Base-by-base conservation (phyloP, 1,284 basidiomycete genomes). In the Kwoniella shivajii region DNA sequence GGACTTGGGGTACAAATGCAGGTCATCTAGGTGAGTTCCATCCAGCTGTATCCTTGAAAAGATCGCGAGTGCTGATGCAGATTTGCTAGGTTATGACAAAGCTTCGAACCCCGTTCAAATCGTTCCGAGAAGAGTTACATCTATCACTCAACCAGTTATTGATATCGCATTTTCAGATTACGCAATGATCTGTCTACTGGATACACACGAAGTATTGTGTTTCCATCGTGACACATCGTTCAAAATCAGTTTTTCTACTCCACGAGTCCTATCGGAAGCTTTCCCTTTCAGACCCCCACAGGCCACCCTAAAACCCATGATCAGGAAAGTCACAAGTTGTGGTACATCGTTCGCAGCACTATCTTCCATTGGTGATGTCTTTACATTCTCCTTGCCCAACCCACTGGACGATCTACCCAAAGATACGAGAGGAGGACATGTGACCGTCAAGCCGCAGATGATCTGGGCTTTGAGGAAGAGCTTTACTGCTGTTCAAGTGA, bases 1-100 rank as follows among this genome's bases (percentile, higher is more conserved):
- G 86, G 78, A 96, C 94, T 0, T 99, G 94, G 94, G 96, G 95
- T 0, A 92, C 89, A 24, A 97, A 98, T 75, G 84, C 84, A 31
- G 96, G 96, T 0, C 96, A 99, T 74, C 82, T 99, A 3, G 94
- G 94, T 57, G 77, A 78, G 68, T 70, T 20, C n/a, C 4, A 24
- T 16, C 13, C 18, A 31, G 16, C 11, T 38, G n/a, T 14, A 30
- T 18, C 10, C 24, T 42, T 34, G 10, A 18, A 9, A 39, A 29
- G 16, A 24, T 1, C 13, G 36, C 36, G 14, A 2, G 6, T 36
- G 39, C 33, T 24, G 46, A 53, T 27, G 30, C n/a, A 6, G 11
- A 27, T 27, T n/a, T 36, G 14, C 10, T 56, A 88, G 87, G 88
- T 1, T 91, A 91, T 61, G 87, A 89, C 60, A 88, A 85, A 69